Evolutionary conservation across 2,329 filamentous ascomycete species (phyloP).

Genomic region (Rosellinia necatrix): DNA sequence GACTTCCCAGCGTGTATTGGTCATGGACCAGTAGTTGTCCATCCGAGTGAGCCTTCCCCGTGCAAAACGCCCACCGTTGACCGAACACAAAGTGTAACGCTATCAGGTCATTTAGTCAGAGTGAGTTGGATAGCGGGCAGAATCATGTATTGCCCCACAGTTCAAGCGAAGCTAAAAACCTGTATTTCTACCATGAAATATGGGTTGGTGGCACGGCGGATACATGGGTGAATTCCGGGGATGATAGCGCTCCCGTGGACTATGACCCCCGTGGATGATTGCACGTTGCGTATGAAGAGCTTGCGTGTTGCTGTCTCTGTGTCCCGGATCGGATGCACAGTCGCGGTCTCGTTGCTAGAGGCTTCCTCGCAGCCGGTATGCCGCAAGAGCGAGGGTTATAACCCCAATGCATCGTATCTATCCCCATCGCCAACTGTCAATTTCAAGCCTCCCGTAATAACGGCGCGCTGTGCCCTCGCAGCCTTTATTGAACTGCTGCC

Average conservation of each 20-base stretch:
- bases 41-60: not conserved
- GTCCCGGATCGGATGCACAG: not conserved
- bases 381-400: constrained; percentile 30
- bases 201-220: not conserved
- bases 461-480: constrained; percentile 28
- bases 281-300: not conserved
- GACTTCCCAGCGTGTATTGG: constrained; percentile 17
- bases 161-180: not conserved
- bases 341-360: no score
- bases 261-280: not conserved
- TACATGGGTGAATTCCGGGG: not conserved
- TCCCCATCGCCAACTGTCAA: constrained; percentile 27
- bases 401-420: constrained; percentile 42
- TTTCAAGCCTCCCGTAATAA: constrained; percentile 24
- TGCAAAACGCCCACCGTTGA: not conserved
- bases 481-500: constrained; percentile 12
- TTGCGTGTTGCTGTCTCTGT: not conserved
- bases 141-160: not conserved
- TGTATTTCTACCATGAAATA: no score
- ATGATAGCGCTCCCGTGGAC: not conserved
- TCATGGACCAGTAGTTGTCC: no score
- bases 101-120: not conserved
- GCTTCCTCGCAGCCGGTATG: not conserved
- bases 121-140: not conserved
- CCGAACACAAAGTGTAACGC: not conserved